A percentile compares a stretch with the other conserved stretches of the same genome.
These are phyloP conservation scores for Cucumis variabilis DNA, from an alignment of 331 rosid genomes.

Conservation along the genomic window DNA sequence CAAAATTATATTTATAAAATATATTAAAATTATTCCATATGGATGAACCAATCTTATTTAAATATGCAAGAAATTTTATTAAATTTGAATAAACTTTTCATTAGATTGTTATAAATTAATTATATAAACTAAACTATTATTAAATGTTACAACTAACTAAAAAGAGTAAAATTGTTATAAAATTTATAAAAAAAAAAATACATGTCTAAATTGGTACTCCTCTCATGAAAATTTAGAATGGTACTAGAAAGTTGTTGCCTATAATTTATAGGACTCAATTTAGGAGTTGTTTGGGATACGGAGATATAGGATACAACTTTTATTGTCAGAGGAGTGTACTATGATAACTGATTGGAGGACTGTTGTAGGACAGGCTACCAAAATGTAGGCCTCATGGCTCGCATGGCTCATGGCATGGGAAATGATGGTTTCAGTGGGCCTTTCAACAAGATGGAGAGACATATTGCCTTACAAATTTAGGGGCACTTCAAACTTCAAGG, in stretches of 20 bases:
- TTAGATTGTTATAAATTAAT: too few species aligned
- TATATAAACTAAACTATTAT: too few species aligned
- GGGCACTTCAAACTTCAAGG: not conserved
- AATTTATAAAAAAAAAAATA: too few species aligned
- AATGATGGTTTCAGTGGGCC: constrained; percentile 27
- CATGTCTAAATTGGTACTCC: not conserved
- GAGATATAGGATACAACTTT: too few species aligned
- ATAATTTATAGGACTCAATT: not conserved
- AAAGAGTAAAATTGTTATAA: too few species aligned
- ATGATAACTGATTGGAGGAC: not conserved
- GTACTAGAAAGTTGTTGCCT: not conserved
- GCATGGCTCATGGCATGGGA: constrained; percentile 6
- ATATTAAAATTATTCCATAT: too few species aligned
- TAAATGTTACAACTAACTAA: too few species aligned
- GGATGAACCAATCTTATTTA: not conserved
- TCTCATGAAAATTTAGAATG: not conserved
- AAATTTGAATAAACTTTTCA: too few species aligned
- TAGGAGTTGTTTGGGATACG: not conserved
- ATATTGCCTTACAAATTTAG: not conserved
- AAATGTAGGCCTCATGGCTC: not conserved
- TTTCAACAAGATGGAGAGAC: not conserved
- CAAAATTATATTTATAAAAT: too few species aligned
- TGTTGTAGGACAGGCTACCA: not conserved
- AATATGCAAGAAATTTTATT: too few species aligned
- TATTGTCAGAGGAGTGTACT: not conserved